Conservation (phyloP, 768 basidiomycete genomes). For the Boletales sp. region DNA sequence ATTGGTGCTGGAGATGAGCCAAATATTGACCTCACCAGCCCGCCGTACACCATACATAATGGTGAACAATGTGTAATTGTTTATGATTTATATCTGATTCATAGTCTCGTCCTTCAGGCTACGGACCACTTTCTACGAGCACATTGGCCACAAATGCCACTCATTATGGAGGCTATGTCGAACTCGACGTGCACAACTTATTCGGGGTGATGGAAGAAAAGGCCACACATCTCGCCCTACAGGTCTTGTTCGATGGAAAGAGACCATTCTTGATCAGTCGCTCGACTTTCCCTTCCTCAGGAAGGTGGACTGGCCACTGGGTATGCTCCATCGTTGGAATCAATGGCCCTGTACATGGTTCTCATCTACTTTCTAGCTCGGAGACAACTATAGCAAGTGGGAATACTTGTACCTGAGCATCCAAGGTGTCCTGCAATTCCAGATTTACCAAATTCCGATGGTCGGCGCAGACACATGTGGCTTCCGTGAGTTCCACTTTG, state of each 20-base stretch:
- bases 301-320: constrained; percentile 74
- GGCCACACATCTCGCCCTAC: constrained; percentile 58
- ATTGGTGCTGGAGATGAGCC: constrained; percentile 48
- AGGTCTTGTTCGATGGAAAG: constrained; percentile 50
- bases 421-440: constrained; percentile 78
- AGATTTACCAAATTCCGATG: constrained; percentile 80
- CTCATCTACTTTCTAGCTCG: constrained; percentile 42
- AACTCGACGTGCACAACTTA: constrained; percentile 68
- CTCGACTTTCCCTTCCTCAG: constrained; percentile 65
- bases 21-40: constrained; percentile 49
- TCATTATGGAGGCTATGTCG: constrained; percentile 56
- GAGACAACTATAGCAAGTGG: constrained; percentile 79
- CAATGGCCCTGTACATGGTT: neutral
- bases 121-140: constrained; percentile 48
- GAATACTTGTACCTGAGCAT: constrained; percentile 66
- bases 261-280: constrained; percentile 71
- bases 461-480: constrained; percentile 70
- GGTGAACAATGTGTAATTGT: constrained; percentile 36
- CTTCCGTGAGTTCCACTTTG: constrained; percentile 19
- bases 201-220: constrained; percentile 72
- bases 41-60: constrained; percentile 72
- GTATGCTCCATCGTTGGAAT: constrained; percentile 25
- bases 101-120: constrained; percentile 31
- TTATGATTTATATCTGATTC: neutral
- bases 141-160: constrained; percentile 72